Evolutionary conservation across 2,329 filamentous ascomycete genomes (phyloP), one percentile per base, ranked within the genome.

Genomic region (Westerdykella ornata): DNA sequence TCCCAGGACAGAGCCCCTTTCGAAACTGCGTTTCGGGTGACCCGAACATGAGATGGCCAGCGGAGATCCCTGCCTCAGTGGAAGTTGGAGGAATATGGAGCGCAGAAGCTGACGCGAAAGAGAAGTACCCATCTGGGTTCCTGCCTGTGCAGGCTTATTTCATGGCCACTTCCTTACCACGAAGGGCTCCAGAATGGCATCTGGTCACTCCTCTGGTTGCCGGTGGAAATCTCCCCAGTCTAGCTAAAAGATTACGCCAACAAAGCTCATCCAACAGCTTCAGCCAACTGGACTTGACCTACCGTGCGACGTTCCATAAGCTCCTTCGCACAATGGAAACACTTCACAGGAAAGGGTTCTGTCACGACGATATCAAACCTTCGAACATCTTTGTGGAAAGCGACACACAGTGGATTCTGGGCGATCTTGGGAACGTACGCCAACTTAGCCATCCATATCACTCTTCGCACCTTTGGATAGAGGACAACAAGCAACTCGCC

Each of bases 301-400:
- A 59, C 37, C 60, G 63, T 5, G 54, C 59, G 4, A 44, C 49
- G 2, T 59, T 68, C 33, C 40, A 58, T 19, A 18, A 41, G 8
- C 41, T 65, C 3, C 56, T 67, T 7, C 11, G 18, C 0, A 48
- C 41, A 8, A 43, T 67, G 4, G 38, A 48, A 11, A 30, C 12
- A 1, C 47, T 68, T 3, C 64, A 68, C 37, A 20, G 20, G 5
- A 44, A 44, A 11, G 60, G 60, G 12, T 59, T 56, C 31, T 67
- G 65, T 44, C 65, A 68, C 40, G 60, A 68, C 46, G 64, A 68
- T 32, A 45, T 67, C 34, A 67, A 67, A 42, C 55, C 57, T 0
- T 46, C 47, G 37, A 67, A 67, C 32, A 52, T 68, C 26, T 63
- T 65, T 22, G 40, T 62, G 6, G 30, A 46, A 35, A 44, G 50